Conservation (phyloP, 352 stramenopile genomes). For the Plasmopara halstedii region DNA sequence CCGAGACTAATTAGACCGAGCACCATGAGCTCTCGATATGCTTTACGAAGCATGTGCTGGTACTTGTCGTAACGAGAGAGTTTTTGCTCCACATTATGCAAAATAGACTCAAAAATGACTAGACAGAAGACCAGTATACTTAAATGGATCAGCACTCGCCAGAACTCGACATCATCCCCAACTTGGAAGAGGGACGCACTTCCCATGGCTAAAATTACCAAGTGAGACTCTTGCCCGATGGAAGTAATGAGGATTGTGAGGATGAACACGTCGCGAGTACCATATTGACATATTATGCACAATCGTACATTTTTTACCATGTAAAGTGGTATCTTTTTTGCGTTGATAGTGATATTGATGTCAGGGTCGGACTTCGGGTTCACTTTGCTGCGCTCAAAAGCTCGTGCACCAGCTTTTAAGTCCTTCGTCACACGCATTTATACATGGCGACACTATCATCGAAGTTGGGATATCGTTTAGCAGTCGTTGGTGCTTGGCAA, state of each 20-base stretch:
- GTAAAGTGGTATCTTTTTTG: too few relatives aligned
- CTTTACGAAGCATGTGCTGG: conserved; percentile 59
- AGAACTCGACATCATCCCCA: conserved; percentile 45
- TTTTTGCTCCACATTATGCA: conserved; percentile 46
- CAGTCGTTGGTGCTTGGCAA: too few relatives aligned
- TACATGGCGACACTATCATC: too few relatives aligned
- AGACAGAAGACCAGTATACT: conserved; percentile 44
- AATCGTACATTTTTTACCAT: too few relatives aligned
- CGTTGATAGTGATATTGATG: too few relatives aligned
- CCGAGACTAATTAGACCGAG: conserved; percentile 47
- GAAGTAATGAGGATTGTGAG: not conserved
- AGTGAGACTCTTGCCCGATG: conserved; percentile 5
- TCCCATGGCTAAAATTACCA: conserved; percentile 13
- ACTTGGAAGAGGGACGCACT: conserved; percentile 46
- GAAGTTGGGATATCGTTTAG: too few relatives aligned
- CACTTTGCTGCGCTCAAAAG: too few relatives aligned
- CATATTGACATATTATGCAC: too few relatives aligned
- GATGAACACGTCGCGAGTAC: not conserved
- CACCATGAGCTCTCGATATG: conserved; percentile 54
- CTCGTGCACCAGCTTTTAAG: too few relatives aligned
- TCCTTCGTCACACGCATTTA: too few relatives aligned
- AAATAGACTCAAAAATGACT: conserved; percentile 33
- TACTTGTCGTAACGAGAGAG: conserved; percentile 53
- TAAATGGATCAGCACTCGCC: conserved; percentile 39
- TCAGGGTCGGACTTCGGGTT: too few relatives aligned